Base-by-base conservation (phyloP, 2,329 filamentous ascomycete species). In the Pseudofabraea citricarpa region DNA sequence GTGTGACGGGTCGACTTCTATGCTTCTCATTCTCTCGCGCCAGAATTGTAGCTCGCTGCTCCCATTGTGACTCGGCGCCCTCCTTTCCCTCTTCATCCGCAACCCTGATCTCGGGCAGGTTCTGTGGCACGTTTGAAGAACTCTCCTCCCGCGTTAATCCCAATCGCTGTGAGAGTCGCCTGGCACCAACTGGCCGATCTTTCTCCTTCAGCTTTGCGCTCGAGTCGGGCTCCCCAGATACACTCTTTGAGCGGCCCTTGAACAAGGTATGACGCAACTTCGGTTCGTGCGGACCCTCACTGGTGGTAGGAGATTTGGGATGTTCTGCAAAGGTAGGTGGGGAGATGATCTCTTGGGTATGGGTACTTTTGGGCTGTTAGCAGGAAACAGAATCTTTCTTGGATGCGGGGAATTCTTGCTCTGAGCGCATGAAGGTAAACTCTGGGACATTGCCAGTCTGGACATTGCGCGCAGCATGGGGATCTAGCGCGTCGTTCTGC, bases 1-100 rank as follows among this genome's bases (percentile, higher is more conserved):
- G 58, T 50, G 63, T 70, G 48, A 70, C 61, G 39, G 71, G 67
- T 46, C 73, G 71, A 47, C 64, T 62, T 40, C 54, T 53, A 20
- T 52, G 51, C 40, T 48, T 48, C 46, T 76, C 73, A 54, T 75
- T 81, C 53, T 76, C 74, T 54, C 77, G 78, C 23, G 88, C 91
- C 52, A 97, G 71, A 47, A 94, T 79, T n/a, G 90, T 96, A 21
- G 93, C 93, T 47, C 91, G 77, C 69, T 87, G 84, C 73, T 97
- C 93, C 93, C 93, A 98, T 66, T 85, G 77, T 46, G 80, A 79
- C 70, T 94, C 86, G 48, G 63, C 59, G 33, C 71, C 68, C 32
- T 69, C 69, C 44, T 58, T 58, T 38, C 72, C 67, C 53, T 72
- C 71, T 44, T 68, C 60, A 51, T 68, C 63, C 56, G 71, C 66